Percentiles rank a stretch among this genome's conserved stretches.
Conservation (phyloP, 306 rosid species). For the Morella rubra region DNA sequence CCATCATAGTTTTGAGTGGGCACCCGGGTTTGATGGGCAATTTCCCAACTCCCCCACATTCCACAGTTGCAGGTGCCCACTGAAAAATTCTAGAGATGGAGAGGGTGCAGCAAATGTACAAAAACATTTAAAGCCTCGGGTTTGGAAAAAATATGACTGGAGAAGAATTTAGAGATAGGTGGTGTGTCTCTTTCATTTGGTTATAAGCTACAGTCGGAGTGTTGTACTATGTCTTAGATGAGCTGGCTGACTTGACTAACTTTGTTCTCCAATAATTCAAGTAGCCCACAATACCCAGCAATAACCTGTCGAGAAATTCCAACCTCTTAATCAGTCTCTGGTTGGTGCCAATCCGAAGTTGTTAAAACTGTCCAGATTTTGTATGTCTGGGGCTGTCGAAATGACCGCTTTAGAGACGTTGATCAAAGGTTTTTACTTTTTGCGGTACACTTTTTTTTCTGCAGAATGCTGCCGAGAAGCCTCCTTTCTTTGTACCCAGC, state of each 20-base stretch:
- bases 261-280: conserved; percentile 24
- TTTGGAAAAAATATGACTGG: conserved; percentile 53
- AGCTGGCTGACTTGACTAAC: conserved; percentile 46
- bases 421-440: neutral
- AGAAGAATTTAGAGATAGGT: conserved; percentile 51
- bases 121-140: conserved; percentile 54
- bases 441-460: neutral
- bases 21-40: conserved; percentile 41
- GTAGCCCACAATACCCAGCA: neutral
- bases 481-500: conserved; percentile 78
- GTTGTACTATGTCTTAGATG: conserved; percentile 32
- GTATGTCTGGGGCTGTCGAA: neutral
- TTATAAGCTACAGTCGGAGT: conserved; percentile 46
- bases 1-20: conserved; percentile 25
- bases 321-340: neutral
- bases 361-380: neutral
- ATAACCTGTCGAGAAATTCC: neutral
- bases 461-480: conserved; percentile 95
- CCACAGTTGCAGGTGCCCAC: conserved; percentile 37
- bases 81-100: conserved; percentile 10
- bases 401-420: too few relatives aligned
- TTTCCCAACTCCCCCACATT: conserved; percentile 27
- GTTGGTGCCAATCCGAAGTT: neutral
- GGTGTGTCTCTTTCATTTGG: conserved; percentile 70
- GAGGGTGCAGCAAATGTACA: conserved; percentile 39